Base-by-base conservation (phyloP, 1,139 yeast species). In the Magnusiomyces magnusii region DNA sequence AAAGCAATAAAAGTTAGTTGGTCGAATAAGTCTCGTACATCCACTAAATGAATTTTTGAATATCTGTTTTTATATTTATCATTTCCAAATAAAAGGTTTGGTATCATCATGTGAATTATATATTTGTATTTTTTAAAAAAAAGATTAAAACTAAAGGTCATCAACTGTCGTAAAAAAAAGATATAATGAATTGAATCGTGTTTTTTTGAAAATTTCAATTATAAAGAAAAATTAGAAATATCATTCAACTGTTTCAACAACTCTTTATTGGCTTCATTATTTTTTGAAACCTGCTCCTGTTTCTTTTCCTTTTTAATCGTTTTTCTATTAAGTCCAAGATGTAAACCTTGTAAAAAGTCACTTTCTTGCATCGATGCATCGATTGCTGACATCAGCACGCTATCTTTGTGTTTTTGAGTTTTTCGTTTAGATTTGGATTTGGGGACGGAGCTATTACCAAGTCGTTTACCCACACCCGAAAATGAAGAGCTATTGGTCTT, bases 311-410 rank as follows among this genome's bases (percentile, higher is more conserved):
- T 76, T 75, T 53, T 78, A 78, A 51, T 73, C 71, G 55, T 55
- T 57, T 73, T 71, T 60, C 10, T 19, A n/a, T 44, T 44, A 77
- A 72, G 63, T 82, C 91, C 36, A 75, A 74, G 60, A 75, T 69
- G 57, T 71, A 73, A 58, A 75, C 79, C 47, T 44, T 28, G 9
- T 15, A 56, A 21, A 59, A 49, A 21, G 57, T 55, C 42, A 51
- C 34, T 9, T 3, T 44, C 27, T 15, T 15, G 44, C 27, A 23
- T 21, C 7, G 27, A 21, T 3, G 49, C 49, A 54, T 64, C 65
- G 19, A 64, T 58, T 41, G 56, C 52, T 15, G 54, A 52, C 24
- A 57, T 53, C 42, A 62, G 53, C 36, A 56, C 62, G 23, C 57
- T 51, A 57, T 64, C 64, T 44, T 59, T 60, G 53, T 51, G 34